A percentile compares a stretch with the other conserved stretches of the same genome.
Evolutionary conservation across 257 asterid species (phyloP).

Genomic region (Fraxinus pennsylvanica): DNA sequence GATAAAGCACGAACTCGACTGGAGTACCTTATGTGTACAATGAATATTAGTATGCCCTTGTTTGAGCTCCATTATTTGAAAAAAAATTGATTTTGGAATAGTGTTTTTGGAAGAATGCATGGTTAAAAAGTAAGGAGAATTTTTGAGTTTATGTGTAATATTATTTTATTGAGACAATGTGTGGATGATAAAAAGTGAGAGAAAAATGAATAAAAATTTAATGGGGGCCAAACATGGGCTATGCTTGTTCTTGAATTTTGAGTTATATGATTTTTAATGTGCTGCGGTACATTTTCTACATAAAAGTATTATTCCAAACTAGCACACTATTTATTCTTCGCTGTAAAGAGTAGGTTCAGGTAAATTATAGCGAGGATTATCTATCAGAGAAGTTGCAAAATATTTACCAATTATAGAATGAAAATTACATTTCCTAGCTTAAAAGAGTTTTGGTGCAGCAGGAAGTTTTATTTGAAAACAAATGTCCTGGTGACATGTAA

Average conservation of each 20-base stretch:
- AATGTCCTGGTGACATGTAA: neutral
- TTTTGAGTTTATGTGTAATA: too few species aligned
- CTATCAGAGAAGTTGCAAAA: neutral
- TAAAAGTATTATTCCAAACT: neutral
- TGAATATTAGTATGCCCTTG: too few species aligned
- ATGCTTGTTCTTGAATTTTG: neutral
- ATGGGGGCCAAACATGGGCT: neutral
- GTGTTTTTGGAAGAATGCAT: too few species aligned
- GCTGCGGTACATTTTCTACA: neutral
- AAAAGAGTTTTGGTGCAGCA: neutral
- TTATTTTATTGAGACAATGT: too few species aligned
- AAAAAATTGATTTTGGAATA: too few species aligned
- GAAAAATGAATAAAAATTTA: too few species aligned
- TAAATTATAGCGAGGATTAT: neutral
- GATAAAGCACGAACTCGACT: neutral
- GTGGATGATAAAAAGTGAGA: too few species aligned
- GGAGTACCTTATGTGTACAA: neutral
- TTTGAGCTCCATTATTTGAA: too few species aligned
- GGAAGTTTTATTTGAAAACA: neutral
- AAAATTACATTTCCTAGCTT: neutral
- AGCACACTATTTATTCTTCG: neutral
- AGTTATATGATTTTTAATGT: neutral
- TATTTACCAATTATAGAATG: neutral
- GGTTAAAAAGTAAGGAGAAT: too few species aligned
- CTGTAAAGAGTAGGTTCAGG: neutral